phyloP scores from a whole-genome alignment of 1,284 basidiomycete genomes.

The Ganoderma resinaceum region DNA sequence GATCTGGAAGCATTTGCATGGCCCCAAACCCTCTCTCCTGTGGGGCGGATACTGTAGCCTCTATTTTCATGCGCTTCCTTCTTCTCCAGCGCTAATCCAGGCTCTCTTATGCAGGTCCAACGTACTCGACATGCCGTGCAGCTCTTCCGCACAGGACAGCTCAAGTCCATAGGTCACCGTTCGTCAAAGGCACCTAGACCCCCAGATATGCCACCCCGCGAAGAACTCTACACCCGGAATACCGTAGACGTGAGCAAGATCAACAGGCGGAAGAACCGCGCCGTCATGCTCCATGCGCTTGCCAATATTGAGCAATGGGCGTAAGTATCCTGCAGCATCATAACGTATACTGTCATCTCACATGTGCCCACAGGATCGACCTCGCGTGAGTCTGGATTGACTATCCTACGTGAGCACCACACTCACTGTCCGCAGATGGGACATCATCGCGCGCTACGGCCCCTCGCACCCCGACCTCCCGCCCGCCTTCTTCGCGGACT shows the following conservation, averaged over 20 bases:
- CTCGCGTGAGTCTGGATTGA: constrained; percentile 61
- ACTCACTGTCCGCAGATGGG: constrained; percentile 59
- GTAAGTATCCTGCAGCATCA: constrained; percentile 51
- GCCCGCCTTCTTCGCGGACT: constrained; percentile 80
- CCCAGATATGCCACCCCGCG: constrained; percentile 75
- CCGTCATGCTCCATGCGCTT: constrained; percentile 82
- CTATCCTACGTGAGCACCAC: neutral
- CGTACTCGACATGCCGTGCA: constrained; percentile 75
- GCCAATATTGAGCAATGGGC: constrained; percentile 96
- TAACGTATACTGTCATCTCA: neutral
- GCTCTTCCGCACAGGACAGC: constrained; percentile 73
- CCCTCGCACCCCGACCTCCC: constrained; percentile 66
- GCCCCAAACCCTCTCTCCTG: no score
- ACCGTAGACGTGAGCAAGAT: constrained; percentile 71
- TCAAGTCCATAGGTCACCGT: constrained; percentile 70
- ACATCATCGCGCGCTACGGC: constrained; percentile 85
- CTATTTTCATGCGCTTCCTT: no score
- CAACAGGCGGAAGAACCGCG: constrained; percentile 70
- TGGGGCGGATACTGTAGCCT: no score
- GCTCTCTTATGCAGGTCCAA: constrained; percentile 57
- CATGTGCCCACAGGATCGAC: constrained; percentile 60
- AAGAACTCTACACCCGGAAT: constrained; percentile 57
- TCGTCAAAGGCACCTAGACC: constrained; percentile 57
- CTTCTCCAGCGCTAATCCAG: constrained; percentile 12
- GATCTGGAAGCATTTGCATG: no score